Conservation (phyloP, 176 grass and related monocot genomes). For the Triticum monococcum region DNA sequence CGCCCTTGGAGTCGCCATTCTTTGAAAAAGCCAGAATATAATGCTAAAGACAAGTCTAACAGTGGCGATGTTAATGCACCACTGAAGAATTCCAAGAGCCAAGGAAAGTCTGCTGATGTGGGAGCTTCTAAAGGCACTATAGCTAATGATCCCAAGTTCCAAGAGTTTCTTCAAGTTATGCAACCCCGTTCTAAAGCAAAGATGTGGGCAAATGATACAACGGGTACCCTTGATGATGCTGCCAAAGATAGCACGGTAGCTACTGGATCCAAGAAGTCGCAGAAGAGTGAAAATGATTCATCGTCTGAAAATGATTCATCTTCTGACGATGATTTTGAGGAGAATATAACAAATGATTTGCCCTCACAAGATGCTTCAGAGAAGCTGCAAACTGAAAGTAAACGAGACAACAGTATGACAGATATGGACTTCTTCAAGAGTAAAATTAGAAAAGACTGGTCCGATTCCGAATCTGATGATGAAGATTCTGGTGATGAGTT, state of each 20-base stretch:
- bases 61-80: slow-evolving; percentile 1
- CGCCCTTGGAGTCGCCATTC: slow-evolving; percentile 88
- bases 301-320: slow-evolving; percentile 35
- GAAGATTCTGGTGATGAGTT: slow-evolving; percentile 46
- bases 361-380: slow-evolving; percentile 30
- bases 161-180: slow-evolving; percentile 93
- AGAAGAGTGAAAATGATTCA: slow-evolving; percentile 17
- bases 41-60: slow-evolving; percentile 33
- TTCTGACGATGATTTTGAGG: slow-evolving; percentile 41
- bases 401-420: slow-evolving; percentile 41
- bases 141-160: slow-evolving; percentile 61
- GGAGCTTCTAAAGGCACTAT: slow-evolving; percentile 39
- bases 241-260: slow-evolving; percentile 37
- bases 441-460: slow-evolving; percentile 94
- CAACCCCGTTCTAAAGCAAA: slow-evolving; percentile 79
- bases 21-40: slow-evolving; percentile 49
- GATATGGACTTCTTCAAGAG: slow-evolving; percentile 92
- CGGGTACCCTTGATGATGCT: slow-evolving; percentile 28
- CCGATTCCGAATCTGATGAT: slow-evolving; percentile 76
- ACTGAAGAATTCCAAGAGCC: slow-evolving; percentile 39
- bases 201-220: slow-evolving; percentile 89
- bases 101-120: slow-evolving; percentile 29
- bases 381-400: slow-evolving; percentile 37
- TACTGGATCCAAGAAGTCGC: slow-evolving; percentile 34
- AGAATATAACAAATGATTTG: slow-evolving; percentile 25